Base-by-base conservation (phyloP, 495 filamentous ascomycete species). In the Daldinia loculata region DNA sequence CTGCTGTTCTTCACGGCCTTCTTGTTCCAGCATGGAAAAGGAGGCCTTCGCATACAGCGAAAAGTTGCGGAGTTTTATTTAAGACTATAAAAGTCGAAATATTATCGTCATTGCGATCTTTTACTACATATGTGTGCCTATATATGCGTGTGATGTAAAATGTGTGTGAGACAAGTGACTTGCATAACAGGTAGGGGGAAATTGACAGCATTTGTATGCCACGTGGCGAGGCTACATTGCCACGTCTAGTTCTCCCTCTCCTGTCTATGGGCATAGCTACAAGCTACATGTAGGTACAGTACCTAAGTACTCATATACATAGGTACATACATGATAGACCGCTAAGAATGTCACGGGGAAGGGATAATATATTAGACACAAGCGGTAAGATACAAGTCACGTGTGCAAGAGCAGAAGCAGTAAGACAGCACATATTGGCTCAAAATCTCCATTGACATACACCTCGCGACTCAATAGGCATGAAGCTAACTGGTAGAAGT, bases 211-310 rank as follows among this genome's bases (percentile, higher is more conserved):
- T 62, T 29, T n/a, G n/a, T 29, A 29, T 24, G 69, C 59, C 63
- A 72, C 63, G 69, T 72, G 69, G 59, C 64, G n/a, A 61, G 60
- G 64, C 45, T 50, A 45, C 61, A 14, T 55, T 55, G 61, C 56
- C 65, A 72, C 59, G 50, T 72, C 63, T 58, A 22, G 19, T 14
- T 26, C 52, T 30, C 52, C 24, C 12, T 27, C 32, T 34, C 6
- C 27, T 38, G 39, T 58, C 5, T 15, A 27, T 41, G 34, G 19
- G n/a, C 29, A 19, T 56, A 24, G 6, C 30, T 36, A 34, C 11
- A 29, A 14, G 6, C n/a, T 24, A 34, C n/a, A n/a, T n/a, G n/a
- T n/a, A n/a, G n/a, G n/a, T n/a, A n/a, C 9, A 6, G 22, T 56
- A 48, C 51, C 26, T 30, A 63, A 7, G 32, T 63, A 29, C 22